Percentiles rank a stretch among this genome's conserved stretches.
phyloP scores from a whole-genome alignment of 208 protist genomes.

The Leishmania martiniquensis region DNA sequence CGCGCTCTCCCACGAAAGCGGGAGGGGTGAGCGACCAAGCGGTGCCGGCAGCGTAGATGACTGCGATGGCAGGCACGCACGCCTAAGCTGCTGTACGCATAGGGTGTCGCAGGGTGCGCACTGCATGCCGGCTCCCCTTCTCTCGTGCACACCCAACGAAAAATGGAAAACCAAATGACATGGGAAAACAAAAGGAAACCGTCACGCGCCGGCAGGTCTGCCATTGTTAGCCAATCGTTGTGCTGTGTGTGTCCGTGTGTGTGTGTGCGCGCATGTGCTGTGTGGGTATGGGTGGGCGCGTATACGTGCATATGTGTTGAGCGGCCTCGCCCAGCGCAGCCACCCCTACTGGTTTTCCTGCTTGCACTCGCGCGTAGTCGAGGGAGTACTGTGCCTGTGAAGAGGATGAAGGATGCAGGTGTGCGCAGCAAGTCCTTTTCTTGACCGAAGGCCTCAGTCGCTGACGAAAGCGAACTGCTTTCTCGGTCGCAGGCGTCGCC shows the following conservation, averaged over 20 bases:
- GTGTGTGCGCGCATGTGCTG: not conserved
- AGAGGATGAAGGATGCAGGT: not conserved
- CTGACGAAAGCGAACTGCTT: not conserved
- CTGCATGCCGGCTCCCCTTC: too few relatives aligned
- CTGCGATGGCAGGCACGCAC: not conserved
- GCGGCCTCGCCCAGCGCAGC: not conserved
- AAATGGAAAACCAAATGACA: not conserved
- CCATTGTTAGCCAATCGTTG: not conserved
- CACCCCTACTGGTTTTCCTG: not conserved
- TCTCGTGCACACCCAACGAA: not conserved
- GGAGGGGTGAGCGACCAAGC: not conserved
- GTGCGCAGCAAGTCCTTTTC: not conserved
- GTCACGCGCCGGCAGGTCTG: too few relatives aligned
- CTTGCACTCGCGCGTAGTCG: not conserved
- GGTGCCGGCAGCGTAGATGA: too few relatives aligned
- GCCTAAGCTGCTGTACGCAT: too few relatives aligned
- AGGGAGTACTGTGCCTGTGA: not conserved
- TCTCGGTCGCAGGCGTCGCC: not conserved
- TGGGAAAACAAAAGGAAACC: not conserved
- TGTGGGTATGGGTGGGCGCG: not conserved
- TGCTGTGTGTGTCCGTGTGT: not conserved
- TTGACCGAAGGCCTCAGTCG: not conserved
- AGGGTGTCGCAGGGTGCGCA: too few relatives aligned
- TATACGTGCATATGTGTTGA: not conserved
- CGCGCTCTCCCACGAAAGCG: too few relatives aligned